A percentile compares a stretch with the other conserved stretches of the same genome.
These are phyloP conservation scores for Podospora conica DNA, from an alignment of 495 filamentous ascomycete species.

Conservation along the genomic window DNA sequence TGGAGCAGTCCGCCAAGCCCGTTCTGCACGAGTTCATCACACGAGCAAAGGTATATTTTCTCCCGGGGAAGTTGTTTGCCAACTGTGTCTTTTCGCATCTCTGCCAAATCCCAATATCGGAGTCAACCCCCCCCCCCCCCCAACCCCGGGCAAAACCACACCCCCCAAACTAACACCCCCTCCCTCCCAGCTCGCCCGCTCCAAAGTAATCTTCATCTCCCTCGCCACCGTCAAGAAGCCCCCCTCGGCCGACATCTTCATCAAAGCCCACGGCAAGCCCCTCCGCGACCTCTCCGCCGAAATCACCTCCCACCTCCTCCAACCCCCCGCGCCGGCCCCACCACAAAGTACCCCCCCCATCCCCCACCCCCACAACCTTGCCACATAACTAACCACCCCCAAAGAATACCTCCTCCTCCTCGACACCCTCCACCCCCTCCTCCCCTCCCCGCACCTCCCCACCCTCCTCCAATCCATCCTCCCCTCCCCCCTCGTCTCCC, in stretches of 20 bases:
- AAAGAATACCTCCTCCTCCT: constrained; percentile 55
- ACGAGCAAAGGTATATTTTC: constrained; percentile 57
- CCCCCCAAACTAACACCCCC: constrained; percentile 1
- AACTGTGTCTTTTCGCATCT: background rate
- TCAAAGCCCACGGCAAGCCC: constrained; percentile 55
- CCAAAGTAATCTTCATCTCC: constrained; percentile 67
- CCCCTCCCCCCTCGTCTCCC: constrained; percentile 43
- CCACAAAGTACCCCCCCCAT: constrained; percentile 35
- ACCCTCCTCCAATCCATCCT: constrained; percentile 52
- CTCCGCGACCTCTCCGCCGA: constrained; percentile 48
- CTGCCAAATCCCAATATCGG: background rate
- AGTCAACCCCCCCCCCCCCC: background rate
- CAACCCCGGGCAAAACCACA: background rate
- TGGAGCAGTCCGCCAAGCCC: constrained; percentile 74
- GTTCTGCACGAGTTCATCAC: constrained; percentile 67
- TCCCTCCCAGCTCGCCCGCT: constrained; percentile 39
- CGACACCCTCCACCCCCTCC: constrained; percentile 54
- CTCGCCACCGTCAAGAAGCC: constrained; percentile 61
- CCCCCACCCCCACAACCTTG: constrained; percentile 8
- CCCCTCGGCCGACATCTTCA: constrained; percentile 52
- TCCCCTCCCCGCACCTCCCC: constrained; percentile 37
- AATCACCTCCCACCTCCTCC: constrained; percentile 49
- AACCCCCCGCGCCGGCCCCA: constrained; percentile 25
- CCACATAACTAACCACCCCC: constrained; percentile 26
- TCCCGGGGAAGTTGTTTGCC: background rate